These are phyloP conservation scores for Aspergillus bridgeri DNA, from an alignment of 495 filamentous ascomycete species.

Conservation along the genomic window DNA sequence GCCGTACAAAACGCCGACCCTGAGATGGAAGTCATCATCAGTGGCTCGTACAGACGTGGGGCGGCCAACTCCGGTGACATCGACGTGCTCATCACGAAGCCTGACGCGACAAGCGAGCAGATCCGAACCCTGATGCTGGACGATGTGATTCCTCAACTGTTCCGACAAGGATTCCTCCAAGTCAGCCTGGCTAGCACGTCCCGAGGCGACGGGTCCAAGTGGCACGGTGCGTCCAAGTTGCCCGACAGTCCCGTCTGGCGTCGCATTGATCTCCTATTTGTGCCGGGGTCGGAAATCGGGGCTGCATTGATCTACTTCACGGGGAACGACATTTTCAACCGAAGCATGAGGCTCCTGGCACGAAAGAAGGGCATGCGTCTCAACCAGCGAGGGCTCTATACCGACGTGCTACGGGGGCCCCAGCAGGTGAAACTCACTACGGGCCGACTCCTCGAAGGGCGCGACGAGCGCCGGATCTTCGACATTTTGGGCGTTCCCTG, in stretches of 20 bases:
- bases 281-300: slow-evolving; percentile 76
- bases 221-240: slow-evolving; percentile 81
- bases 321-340: slow-evolving; percentile 94
- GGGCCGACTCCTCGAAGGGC: slow-evolving; percentile 70
- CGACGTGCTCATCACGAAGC: slow-evolving; percentile 81
- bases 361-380: slow-evolving; percentile 81
- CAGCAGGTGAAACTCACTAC: slow-evolving; percentile 63
- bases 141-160: slow-evolving; percentile 60
- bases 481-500: slow-evolving; percentile 82
- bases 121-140: slow-evolving; percentile 63
- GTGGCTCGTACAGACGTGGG: slow-evolving; percentile 85
- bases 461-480: slow-evolving; percentile 81
- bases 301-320: slow-evolving; percentile 95
- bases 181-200: slow-evolving; percentile 46
- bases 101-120: slow-evolving; percentile 48
- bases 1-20: slow-evolving; percentile 61
- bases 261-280: slow-evolving; percentile 82
- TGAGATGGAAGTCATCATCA: slow-evolving; percentile 64
- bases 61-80: slow-evolving; percentile 72
- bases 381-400: slow-evolving; percentile 81
- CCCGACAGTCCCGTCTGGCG: slow-evolving; percentile 61
- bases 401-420: slow-evolving; percentile 63
- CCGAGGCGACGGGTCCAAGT: slow-evolving; percentile 60
- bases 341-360: slow-evolving; percentile 79
- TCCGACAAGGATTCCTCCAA: slow-evolving; percentile 57